phyloP scores from a whole-genome alignment of 805 yeast species.

The Cyberlindnera xylosilytica region DNA sequence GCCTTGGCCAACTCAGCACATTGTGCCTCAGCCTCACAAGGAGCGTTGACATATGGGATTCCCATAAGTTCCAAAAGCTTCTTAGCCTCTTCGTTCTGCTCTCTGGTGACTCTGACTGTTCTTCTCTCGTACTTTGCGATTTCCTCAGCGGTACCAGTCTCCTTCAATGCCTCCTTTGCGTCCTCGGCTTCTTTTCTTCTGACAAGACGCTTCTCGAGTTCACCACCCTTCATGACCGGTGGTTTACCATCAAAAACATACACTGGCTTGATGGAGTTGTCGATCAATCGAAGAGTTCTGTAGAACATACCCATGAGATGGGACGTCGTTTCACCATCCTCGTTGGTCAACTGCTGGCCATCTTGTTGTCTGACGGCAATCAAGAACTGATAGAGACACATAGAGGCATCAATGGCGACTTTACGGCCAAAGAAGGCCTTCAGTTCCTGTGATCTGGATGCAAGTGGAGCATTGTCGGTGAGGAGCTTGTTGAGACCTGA shows the following conservation, averaged over 20 bases:
- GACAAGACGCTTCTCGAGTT: slow-evolving; percentile 78
- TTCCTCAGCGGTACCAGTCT: slow-evolving; percentile 77
- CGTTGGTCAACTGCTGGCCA: slow-evolving; percentile 88
- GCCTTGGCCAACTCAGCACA: slow-evolving; percentile 89
- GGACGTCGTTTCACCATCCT: slow-evolving; percentile 87
- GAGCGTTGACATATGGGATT: slow-evolving; percentile 88
- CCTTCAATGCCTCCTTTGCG: slow-evolving; percentile 70
- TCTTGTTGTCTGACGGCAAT: slow-evolving; percentile 97
- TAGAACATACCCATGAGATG: slow-evolving; percentile 97
- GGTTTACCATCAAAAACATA: slow-evolving; percentile 98
- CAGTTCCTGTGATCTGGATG: slow-evolving; percentile 75
- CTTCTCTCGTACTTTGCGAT: slow-evolving; percentile 76
- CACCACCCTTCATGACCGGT: slow-evolving; percentile 90
- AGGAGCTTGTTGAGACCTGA: slow-evolving; percentile 81
- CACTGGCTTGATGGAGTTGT: slow-evolving; percentile 92
- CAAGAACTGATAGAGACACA: slow-evolving; percentile 93
- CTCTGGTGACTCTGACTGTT: slow-evolving; percentile 81
- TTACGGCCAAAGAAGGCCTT: slow-evolving; percentile 88
- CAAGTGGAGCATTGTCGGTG: slow-evolving; percentile 84
- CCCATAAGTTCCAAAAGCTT: slow-evolving; percentile 84
- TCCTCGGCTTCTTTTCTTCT: slow-evolving; percentile 81
- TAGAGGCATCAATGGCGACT: slow-evolving; percentile 95
- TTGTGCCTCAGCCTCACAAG: slow-evolving; percentile 98
- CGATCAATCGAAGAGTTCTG: slow-evolving; percentile 85
- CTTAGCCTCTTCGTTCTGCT: slow-evolving; percentile 94